A percentile compares a stretch with the other conserved stretches of the same genome.
These are phyloP conservation scores for Talaromyces adpressus DNA, from an alignment of 495 filamentous ascomycete genomes.

Conservation along the genomic window DNA sequence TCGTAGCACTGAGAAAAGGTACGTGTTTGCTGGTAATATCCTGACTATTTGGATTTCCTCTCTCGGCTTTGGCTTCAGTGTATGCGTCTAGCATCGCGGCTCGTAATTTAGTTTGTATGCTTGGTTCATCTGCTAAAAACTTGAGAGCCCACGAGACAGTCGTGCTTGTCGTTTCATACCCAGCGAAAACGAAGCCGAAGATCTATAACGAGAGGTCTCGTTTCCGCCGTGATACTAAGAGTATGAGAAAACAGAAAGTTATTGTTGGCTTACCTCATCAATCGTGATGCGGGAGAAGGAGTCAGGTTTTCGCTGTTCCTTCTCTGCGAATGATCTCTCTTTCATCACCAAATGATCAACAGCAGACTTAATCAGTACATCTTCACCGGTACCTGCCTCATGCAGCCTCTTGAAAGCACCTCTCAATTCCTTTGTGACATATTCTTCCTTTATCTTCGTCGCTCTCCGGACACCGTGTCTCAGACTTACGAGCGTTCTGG, in stretches of 20 bases:
- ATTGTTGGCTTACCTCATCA: neutral
- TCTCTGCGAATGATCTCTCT: conserved; percentile 21
- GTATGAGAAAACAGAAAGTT: neutral
- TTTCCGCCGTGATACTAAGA: neutral
- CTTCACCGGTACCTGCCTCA: conserved; percentile 7
- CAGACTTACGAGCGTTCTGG: conserved; percentile 9
- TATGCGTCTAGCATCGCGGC: conserved; percentile 15
- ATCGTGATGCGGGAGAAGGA: neutral
- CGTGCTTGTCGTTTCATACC: conserved; percentile 11
- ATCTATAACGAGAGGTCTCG: neutral
- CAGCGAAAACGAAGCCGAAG: conserved; percentile 6
- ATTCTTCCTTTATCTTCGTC: conserved; percentile 11
- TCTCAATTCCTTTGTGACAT: conserved; percentile 12
- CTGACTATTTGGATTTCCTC: conserved; percentile 13
- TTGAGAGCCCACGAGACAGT: conserved; percentile 27
- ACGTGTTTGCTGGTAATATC: conserved; percentile 22
- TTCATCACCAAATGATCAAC: conserved; percentile 30
- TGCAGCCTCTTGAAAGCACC: conserved; percentile 7
- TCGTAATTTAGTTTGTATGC: conserved; percentile 21
- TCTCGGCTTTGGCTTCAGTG: conserved; percentile 7
- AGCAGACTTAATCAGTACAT: conserved; percentile 13
- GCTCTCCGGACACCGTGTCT: conserved; percentile 1
- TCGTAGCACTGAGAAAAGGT: conserved; percentile 29
- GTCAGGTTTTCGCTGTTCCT: conserved; percentile 21
- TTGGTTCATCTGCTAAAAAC: conserved; percentile 20